Percentiles rank a stretch among this genome's conserved stretches.
These are phyloP conservation scores for Fusarium nurragi DNA, from an alignment of 2,329 filamentous ascomycete genomes.

Conservation along the genomic window DNA sequence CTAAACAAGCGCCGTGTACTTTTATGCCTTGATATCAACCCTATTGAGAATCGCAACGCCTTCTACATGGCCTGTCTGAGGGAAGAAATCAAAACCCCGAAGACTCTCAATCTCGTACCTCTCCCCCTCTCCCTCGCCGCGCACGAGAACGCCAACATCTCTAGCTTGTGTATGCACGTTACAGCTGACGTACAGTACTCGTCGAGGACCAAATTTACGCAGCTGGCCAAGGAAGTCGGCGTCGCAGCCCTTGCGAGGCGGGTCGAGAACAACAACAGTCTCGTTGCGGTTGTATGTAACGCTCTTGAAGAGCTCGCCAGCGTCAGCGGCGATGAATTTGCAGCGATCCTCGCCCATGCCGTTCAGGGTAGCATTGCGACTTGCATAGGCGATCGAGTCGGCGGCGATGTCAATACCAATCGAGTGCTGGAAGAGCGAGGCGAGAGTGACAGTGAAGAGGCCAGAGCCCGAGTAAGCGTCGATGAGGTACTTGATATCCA, in stretches of 20 bases:
- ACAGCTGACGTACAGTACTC: constrained; percentile 94
- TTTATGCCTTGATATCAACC: constrained; percentile 50
- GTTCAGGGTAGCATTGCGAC: constrained; percentile 81
- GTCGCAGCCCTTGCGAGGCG: constrained; percentile 95
- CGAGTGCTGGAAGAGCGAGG: constrained; percentile 82
- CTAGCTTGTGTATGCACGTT: constrained; percentile 98
- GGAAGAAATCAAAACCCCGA: constrained; percentile 96
- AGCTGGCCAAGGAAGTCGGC: constrained; percentile 84
- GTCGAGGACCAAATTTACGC: constrained; percentile 76
- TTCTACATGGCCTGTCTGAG: constrained; percentile 80
- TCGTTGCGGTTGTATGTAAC: constrained; percentile 79
- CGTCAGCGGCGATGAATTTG: constrained; percentile 89
- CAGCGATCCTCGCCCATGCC: constrained; percentile 73
- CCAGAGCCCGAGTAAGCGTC: constrained; percentile 98
- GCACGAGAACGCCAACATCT: constrained; percentile 88
- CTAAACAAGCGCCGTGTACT: constrained; percentile 19
- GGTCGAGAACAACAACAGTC: constrained; percentile 94
- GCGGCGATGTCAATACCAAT: constrained; percentile 91
- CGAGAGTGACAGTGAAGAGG: constrained; percentile 95
- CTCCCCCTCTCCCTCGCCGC: constrained; percentile 63
- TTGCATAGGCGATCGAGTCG: constrained; percentile 80
- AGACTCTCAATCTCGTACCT: constrained; percentile 90
- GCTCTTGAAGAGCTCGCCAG: constrained; percentile 80
- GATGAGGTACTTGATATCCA: constrained; percentile 81
- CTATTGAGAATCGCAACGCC: constrained; percentile 72